Base-by-base conservation (phyloP, 495 filamentous ascomycete species). In the Tuber melanosporum region DNA sequence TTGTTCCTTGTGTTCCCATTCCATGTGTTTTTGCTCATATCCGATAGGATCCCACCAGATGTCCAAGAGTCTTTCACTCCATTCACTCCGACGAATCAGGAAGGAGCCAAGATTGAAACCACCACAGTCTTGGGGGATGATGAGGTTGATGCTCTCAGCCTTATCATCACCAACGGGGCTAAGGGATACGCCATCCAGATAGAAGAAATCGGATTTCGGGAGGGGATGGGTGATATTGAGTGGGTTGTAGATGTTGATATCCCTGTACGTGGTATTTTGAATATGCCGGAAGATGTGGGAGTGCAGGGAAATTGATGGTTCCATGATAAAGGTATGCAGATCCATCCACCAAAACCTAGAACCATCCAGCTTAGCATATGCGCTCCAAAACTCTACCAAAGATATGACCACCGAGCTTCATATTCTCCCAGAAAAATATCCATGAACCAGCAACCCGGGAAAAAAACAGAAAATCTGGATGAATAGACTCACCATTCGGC, bases 1-100 rank as follows among this genome's bases (percentile, higher is more conserved):
- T 84, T 99, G 95, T 82, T 99, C 95, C 82, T 98, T 98, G 86
- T 98, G 96, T 82, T 95, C 94, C 95, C 95, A 99, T 77, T 97
- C 89, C 95, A 98, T 98, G 82, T 99, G 95, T 84, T 93, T 95
- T 86, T 98, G 96, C 85, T 99, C 95, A 85, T 99, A 99, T 75
- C 92, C 90, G 52, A 98, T 94, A 0, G 95, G 95, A 81, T 99
- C 95, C 96, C 96, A 99, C 95, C 95, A 99, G 75, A 97, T 89
- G 84, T 99, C 95, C 42, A 99, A 88, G 10, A 99, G 83, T 26
- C 94, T 92, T 81, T 98, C 95, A 0, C 93, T 92, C 94, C 95
- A 99, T 19, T 90, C 85, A 77, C 91, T 91, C 20, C 96, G 90
- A 41, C 90, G 88, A 45, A 98, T 85, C 84, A 99, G 94, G 89